These are phyloP conservation scores for Camelina neglecta DNA, from an alignment of 345 rosid genomes.

Conservation along the genomic window DNA sequence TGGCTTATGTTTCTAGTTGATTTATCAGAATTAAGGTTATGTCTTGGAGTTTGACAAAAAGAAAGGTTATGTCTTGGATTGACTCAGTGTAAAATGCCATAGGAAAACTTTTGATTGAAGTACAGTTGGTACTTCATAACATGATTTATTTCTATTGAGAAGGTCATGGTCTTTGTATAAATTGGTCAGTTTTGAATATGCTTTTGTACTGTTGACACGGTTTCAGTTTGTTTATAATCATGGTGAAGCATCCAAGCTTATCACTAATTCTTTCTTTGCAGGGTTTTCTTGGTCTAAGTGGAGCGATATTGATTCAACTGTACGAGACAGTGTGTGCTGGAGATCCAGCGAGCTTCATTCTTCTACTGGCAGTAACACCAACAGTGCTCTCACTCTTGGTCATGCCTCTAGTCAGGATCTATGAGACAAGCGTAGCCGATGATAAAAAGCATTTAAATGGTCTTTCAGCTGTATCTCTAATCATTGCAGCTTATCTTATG, in stretches of 20 bases:
- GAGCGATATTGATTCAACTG: conserved; percentile 76
- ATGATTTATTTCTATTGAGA: not conserved
- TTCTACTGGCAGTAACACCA: conserved; percentile 71
- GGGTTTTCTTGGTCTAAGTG: conserved; percentile 94
- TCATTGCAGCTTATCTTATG: conserved; percentile 77
- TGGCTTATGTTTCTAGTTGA: conserved; percentile 10
- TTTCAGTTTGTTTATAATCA: conserved; percentile 14
- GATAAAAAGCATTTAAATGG: conserved; percentile 77
- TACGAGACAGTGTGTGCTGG: conserved; percentile 67
- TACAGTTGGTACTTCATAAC: not conserved
- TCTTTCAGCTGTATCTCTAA: conserved; percentile 68
- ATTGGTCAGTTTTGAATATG: conserved; percentile 9
- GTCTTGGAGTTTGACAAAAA: not conserved
- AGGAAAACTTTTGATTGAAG: not conserved
- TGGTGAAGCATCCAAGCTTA: conserved; percentile 15
- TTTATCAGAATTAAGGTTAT: not conserved
- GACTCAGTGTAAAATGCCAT: not conserved
- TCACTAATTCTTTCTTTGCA: conserved; percentile 36
- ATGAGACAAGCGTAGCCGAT: conserved; percentile 49
- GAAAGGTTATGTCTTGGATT: too few relatives aligned
- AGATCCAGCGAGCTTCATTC: conserved; percentile 63
- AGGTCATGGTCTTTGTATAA: not conserved
- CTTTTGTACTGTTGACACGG: not conserved
- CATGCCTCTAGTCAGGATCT: conserved; percentile 68
- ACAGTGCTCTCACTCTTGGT: conserved; percentile 62